Evolutionary conservation across 1,284 basidiomycete genomes (phyloP), one percentile per base, ranked within the genome.

Genomic region (Malassezia caprae): DNA sequence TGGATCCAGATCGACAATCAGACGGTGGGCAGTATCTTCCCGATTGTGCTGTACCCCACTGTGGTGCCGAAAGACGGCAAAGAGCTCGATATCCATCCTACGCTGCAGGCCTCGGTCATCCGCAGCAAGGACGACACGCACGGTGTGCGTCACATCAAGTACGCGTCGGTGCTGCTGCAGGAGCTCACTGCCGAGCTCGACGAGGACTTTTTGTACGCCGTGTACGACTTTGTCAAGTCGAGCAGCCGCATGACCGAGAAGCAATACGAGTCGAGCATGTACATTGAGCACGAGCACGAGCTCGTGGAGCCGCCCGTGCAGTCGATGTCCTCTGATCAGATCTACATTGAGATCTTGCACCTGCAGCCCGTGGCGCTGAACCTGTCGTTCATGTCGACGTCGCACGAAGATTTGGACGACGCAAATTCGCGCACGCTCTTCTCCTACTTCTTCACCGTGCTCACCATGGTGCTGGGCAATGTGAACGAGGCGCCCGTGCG

Each of bases 281-380:
- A 96, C 27, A 85, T 93, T 61, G 82, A 84, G 60, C 77, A 88
- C 61, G 82, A 84, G 4, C 81, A 83, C 28, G 82, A 82, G 0
- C 87, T 96, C 31, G 82, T 84, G 0, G 91, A 96, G 64, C 90
- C 93, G 3, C 78, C 79, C 40, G 78, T 78, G 78, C 8, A 78
- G 80, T n/a, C 64, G 47, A 24, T 46, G 5, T 30, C 46, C 17
- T 51, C 49, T 43, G 68, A 67, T 65, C 86, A 90, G 61, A 77
- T 96, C 52, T 98, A 98, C 78, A 96, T 98, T 71, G 93, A 99
- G 77, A 84, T 91, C 12, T 80, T 99, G n/a, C 90, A 96, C 66
- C 79, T 99, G 43, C 94, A 99, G 68, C 94, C 94, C 3, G 86
- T 98, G 68, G 84, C 86, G 61, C 79, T 99, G 8, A 86, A 89